These are phyloP conservation scores for Mycogone perniciosa DNA, from an alignment of 2,329 filamentous ascomycete species.

Conservation along the genomic window DNA sequence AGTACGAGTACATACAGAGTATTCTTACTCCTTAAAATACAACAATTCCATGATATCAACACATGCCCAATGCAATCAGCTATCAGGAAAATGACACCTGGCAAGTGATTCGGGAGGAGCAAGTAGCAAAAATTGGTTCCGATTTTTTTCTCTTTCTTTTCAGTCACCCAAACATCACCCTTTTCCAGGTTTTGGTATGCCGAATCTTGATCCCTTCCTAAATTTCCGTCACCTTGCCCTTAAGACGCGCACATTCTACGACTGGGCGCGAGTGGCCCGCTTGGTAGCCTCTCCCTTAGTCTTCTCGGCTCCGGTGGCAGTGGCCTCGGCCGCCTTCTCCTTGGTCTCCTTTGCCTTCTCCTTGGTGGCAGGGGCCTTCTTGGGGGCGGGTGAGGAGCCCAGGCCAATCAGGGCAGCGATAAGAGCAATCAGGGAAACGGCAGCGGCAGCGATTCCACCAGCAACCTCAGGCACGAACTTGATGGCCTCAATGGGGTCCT, in stretches of 20 bases:
- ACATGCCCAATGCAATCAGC: background rate
- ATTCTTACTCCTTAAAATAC: too few species aligned
- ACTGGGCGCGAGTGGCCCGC: slow-evolving; percentile 52
- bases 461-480: slow-evolving; percentile 90
- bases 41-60: too few species aligned
- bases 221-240: slow-evolving; percentile 4
- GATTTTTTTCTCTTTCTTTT: slow-evolving; percentile 6
- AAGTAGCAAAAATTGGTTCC: slow-evolving; percentile 10
- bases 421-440: slow-evolving; percentile 64
- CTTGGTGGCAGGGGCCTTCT: slow-evolving; percentile 62
- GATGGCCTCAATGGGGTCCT: slow-evolving; percentile 75
- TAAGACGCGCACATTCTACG: slow-evolving; percentile 27
- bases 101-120: background rate
- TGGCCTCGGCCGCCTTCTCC: slow-evolving; percentile 47
- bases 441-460: slow-evolving; percentile 65
- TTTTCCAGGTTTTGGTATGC: slow-evolving; percentile 7
- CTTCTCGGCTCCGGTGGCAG: slow-evolving; percentile 59
- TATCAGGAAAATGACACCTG: background rate
- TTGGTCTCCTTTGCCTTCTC: slow-evolving; percentile 62
- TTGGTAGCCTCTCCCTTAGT: slow-evolving; percentile 67
- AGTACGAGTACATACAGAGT: too few species aligned
- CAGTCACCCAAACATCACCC: background rate
- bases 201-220: slow-evolving; percentile 4
- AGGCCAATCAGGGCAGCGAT: slow-evolving; percentile 60
- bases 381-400: slow-evolving; percentile 61